Base-by-base conservation (phyloP, 352 stramenopile genomes). In the Aphanomyces invadans region DNA sequence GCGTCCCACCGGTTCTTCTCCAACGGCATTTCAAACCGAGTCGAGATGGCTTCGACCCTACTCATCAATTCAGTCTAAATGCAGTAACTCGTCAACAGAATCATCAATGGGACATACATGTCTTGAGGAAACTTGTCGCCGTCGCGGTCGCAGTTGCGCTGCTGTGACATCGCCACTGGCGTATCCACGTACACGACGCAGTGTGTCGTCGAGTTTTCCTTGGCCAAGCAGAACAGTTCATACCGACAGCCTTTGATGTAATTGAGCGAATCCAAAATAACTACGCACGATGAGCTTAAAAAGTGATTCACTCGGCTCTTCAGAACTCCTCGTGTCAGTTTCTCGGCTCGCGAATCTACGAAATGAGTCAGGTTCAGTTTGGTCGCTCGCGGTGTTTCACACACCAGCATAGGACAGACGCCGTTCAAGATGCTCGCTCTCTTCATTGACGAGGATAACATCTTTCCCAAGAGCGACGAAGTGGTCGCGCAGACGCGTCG, bases 241-340 rank as follows among this genome's bases (percentile, higher is more conserved):
- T 98, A 98, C 51, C 92, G 79, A 76, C 90, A 96, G 55, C 93
- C 93, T 70, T 98, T 97, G 72, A 97, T 97, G 70, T 97, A 97
- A 73, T 98, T 97, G 33, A 97, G 71, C 17, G 89, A 92, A 76
- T 98, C 92, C 56, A 97, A 74, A 74, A 98, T 85, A 2, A 97
- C 88, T 44, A 98, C 79, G 10, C 76, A 87, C 54, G 80, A 76
- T 12, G 62, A 52, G 21, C 76, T 90, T 42, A 95, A 70, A 19
- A 72, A 67, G 26, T 78, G 79, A 68, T 95, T 82, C 12, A 86
- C 79, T 5, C 80, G 80, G 0, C 77, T 80, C 59, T 81, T 81
- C 51, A 90, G 69, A 4, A 82, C 79, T 54, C 80, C 87, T 19
- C 84, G 79, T 3, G 82, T 80, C 48, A 71, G 88, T 68, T 91